phyloP scores from a whole-genome alignment of 352 stramenopile species.

The Phytophthora idaei region DNA sequence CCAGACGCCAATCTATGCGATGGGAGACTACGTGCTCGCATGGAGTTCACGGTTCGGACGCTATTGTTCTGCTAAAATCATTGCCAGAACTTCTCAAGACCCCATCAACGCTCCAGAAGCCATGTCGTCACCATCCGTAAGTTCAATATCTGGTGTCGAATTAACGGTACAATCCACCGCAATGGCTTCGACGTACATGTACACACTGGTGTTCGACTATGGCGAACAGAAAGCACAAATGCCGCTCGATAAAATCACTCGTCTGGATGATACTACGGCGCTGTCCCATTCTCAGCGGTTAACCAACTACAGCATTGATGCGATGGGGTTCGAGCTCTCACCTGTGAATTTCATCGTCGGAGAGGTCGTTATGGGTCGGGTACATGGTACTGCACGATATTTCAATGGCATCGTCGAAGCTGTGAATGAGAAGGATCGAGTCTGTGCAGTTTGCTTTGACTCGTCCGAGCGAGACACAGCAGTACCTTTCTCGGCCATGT shows the following conservation, averaged over 20 bases:
- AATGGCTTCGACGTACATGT: slow-evolving; percentile 18
- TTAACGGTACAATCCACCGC: not conserved
- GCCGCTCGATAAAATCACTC: slow-evolving; percentile 54
- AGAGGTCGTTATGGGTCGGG: slow-evolving; percentile 65
- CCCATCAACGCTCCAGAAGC: slow-evolving; percentile 7
- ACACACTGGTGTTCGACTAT: slow-evolving; percentile 77
- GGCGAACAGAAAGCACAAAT: slow-evolving; percentile 63
- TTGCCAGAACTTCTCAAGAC: slow-evolving; percentile 34
- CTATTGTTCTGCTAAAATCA: slow-evolving; percentile 66
- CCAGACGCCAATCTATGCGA: slow-evolving; percentile 23
- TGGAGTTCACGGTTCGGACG: slow-evolving; percentile 78
- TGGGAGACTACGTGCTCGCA: slow-evolving; percentile 65
- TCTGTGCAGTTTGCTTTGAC: slow-evolving; percentile 72
- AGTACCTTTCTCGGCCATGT: slow-evolving; percentile 74
- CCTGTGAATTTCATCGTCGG: slow-evolving; percentile 56
- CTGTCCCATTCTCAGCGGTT: slow-evolving; percentile 65
- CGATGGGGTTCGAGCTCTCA: slow-evolving; percentile 75
- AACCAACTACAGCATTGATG: slow-evolving; percentile 81
- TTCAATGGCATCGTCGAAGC: slow-evolving; percentile 63
- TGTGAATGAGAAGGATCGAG: slow-evolving; percentile 60
- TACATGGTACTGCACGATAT: slow-evolving; percentile 62
- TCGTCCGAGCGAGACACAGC: slow-evolving; percentile 65
- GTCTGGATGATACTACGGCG: slow-evolving; percentile 56
- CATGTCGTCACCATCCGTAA: too few relatives aligned
- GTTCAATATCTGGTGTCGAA: not conserved